phyloP scores from a whole-genome alignment of 2,329 filamentous ascomycete species.

The Aspergillus neoniger region DNA sequence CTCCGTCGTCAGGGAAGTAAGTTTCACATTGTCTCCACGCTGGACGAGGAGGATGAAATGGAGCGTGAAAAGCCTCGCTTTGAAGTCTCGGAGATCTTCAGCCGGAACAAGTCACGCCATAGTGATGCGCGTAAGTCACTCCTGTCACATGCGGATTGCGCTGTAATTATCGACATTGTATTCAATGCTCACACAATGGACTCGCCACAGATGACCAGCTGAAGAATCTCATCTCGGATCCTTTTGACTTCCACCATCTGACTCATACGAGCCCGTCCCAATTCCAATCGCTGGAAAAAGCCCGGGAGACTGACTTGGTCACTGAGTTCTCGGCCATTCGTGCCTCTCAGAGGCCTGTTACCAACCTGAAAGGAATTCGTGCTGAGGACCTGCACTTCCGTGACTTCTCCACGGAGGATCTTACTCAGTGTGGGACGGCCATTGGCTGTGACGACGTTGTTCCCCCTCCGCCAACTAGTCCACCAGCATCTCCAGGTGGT shows the following conservation, averaged over 20 bases:
- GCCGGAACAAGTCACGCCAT: conserved; percentile 36
- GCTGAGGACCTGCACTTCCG: conserved; percentile 50
- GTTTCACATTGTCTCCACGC: conserved; percentile 44
- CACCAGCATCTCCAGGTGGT: conserved; percentile 34
- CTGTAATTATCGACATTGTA: not conserved
- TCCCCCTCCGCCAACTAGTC: conserved; percentile 27
- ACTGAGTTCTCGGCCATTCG: conserved; percentile 57
- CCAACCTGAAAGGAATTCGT: conserved; percentile 55
- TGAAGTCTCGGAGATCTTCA: conserved; percentile 37
- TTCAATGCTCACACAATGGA: conserved; percentile 6
- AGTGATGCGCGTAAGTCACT: conserved; percentile 39
- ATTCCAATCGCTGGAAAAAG: conserved; percentile 54
- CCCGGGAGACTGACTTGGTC: conserved; percentile 54
- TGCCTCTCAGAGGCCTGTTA: conserved; percentile 53
- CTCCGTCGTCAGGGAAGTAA: conserved; percentile 51
- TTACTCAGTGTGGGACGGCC: conserved; percentile 24
- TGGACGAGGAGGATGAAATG: conserved; percentile 44
- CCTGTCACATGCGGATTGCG: not conserved
- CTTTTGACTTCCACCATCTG: conserved; percentile 66
- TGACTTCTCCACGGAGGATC: conserved; percentile 37
- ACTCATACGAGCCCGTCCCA: conserved; percentile 61
- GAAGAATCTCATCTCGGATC: conserved; percentile 59
- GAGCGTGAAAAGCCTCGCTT: conserved; percentile 34
- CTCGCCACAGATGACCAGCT: conserved; percentile 38
- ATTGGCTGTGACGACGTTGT: conserved; percentile 25